Conservation (phyloP, 768 basidiomycete species). For the Boletus barrowsii region DNA sequence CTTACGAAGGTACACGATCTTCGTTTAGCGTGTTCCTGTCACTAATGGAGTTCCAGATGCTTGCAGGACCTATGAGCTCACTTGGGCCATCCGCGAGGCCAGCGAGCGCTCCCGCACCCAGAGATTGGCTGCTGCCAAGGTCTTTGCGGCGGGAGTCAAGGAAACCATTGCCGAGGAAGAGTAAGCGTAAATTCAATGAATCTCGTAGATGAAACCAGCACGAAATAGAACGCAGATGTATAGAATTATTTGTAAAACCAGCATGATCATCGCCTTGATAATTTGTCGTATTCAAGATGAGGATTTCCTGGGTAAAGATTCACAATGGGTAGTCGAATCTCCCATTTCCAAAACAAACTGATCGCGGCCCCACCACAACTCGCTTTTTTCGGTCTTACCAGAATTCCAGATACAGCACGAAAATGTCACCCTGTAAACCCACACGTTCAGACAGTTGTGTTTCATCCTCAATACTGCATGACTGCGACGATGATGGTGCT, state of each 20-base stretch:
- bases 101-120: conserved; percentile 61
- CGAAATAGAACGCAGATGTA: not conserved
- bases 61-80: conserved; percentile 84
- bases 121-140: conserved; percentile 38
- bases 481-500: conserved; percentile 40
- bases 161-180: conserved; percentile 29
- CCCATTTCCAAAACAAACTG: too few species aligned
- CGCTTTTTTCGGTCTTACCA: conserved; percentile 45
- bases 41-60: conserved; percentile 52
- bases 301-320: too few species aligned
- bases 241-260: not conserved
- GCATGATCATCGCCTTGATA: not conserved
- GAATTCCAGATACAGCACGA: conserved; percentile 26
- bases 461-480: conserved; percentile 34
- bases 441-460: conserved; percentile 24
- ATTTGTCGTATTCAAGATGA: not conserved
- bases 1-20: conserved; percentile 67
- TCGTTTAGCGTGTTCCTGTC: not conserved
- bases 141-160: conserved; percentile 25
- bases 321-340: too few species aligned
- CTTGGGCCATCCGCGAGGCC: conserved; percentile 88
- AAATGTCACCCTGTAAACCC: conserved; percentile 34
- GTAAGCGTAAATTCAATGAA: conserved; percentile 3
- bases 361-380: not conserved
- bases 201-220: not conserved